These are phyloP conservation scores for Truncatella angustata DNA, from an alignment of 2,329 filamentous ascomycete genomes.

Conservation along the genomic window DNA sequence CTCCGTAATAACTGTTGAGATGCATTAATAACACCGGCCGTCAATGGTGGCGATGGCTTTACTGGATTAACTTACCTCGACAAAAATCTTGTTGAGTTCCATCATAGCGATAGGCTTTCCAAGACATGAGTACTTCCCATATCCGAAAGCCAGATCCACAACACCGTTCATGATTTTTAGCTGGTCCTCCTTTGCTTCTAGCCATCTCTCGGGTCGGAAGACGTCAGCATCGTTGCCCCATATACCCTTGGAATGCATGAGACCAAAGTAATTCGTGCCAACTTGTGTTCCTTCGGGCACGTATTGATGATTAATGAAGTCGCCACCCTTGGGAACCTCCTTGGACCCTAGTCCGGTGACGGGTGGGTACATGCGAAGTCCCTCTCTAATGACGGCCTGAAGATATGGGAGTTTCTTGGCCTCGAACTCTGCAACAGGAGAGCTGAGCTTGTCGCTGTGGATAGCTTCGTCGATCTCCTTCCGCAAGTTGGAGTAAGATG, in stretches of 20 bases:
- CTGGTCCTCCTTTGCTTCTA: conserved; percentile 30
- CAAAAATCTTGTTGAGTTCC: conserved; percentile 41
- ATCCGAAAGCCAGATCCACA: conserved; percentile 37
- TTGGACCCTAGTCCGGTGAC: conserved; percentile 33
- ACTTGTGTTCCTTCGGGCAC: conserved; percentile 39
- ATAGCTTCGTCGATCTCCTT: conserved; percentile 18
- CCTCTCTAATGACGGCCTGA: conserved; percentile 39
- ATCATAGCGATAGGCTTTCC: conserved; percentile 42
- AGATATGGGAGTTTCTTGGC: conserved; percentile 32
- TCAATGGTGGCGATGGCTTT: not conserved
- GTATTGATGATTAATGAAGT: conserved; percentile 25
- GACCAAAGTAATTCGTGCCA: conserved; percentile 37
- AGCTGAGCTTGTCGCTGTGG: conserved; percentile 18
- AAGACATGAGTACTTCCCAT: conserved; percentile 37
- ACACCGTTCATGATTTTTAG: conserved; percentile 30
- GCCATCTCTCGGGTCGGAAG: conserved; percentile 43
- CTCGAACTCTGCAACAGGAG: conserved; percentile 26
- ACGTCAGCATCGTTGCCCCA: conserved; percentile 30
- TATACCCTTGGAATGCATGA: conserved; percentile 35
- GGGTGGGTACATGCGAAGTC: conserved; percentile 36
- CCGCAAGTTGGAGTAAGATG: conserved; percentile 16
- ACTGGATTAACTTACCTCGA: conserved; percentile 32
- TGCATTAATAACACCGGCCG: not conserved
- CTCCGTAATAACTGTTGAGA: conserved; percentile 17
- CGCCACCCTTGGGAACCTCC: conserved; percentile 31